Conservation (phyloP, 495 filamentous ascomycete species). For the Tuber melanosporum region DNA sequence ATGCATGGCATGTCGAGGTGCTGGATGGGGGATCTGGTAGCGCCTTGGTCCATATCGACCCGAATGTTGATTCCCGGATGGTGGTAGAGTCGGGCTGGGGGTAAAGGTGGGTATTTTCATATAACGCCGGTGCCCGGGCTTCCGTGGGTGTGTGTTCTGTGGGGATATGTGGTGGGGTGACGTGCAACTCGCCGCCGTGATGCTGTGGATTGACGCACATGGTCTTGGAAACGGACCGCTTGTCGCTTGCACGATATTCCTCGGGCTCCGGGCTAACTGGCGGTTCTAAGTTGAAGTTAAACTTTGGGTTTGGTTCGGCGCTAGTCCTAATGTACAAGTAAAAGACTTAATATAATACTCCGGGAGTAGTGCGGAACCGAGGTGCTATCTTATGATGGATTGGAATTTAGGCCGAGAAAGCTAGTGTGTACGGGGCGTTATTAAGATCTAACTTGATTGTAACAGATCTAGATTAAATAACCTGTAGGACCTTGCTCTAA, state of each 20-base stretch:
- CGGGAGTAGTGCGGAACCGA: too few relatives aligned
- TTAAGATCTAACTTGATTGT: too few relatives aligned
- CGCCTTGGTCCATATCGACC: not conserved
- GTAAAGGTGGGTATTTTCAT: not conserved
- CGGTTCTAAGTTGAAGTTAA: not conserved
- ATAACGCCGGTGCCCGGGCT: not conserved
- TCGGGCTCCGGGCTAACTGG: too few relatives aligned
- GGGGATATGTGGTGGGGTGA: not conserved
- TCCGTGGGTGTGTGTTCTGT: not conserved
- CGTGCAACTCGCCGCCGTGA: not conserved
- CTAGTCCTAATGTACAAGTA: not conserved
- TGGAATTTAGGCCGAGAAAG: not conserved
- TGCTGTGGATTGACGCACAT: not conserved
- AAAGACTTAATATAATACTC: too few relatives aligned
- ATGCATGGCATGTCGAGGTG: not conserved
- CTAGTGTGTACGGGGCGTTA: too few relatives aligned
- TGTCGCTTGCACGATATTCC: too few relatives aligned
- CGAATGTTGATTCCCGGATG: not conserved
- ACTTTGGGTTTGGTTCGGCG: not conserved
- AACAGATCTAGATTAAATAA: too few relatives aligned
- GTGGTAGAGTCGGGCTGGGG: not conserved
- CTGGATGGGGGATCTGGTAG: not conserved
- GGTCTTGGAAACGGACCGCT: not conserved
- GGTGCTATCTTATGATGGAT: too few relatives aligned
- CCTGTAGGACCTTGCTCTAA: too few relatives aligned